A percentile compares a stretch with the other conserved stretches of the same genome.
phyloP scores from a whole-genome alignment of 345 rosid species.

The Orychophragmus violaceus region DNA sequence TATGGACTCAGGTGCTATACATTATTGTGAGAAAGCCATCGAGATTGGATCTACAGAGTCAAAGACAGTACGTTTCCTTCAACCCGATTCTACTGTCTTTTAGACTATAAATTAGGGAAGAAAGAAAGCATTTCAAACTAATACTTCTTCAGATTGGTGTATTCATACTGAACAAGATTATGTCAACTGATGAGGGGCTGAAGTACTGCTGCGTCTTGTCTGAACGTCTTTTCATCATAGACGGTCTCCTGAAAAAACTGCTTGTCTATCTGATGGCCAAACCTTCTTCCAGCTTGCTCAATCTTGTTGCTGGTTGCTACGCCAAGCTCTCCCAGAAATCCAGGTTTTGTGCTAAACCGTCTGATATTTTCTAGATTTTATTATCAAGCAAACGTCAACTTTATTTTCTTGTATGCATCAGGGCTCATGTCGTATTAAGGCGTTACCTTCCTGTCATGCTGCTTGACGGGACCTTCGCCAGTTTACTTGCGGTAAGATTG shows the following conservation, averaged over 20 bases:
- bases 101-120: background rate
- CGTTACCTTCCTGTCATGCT: constrained; percentile 19
- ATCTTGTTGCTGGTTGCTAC: constrained; percentile 39
- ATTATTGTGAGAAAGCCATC: constrained; percentile 31
- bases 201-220: constrained; percentile 35
- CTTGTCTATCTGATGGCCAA: constrained; percentile 16
- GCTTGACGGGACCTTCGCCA: background rate
- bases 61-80: constrained; percentile 35
- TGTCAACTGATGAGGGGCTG: constrained; percentile 35
- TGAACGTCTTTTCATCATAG: constrained; percentile 31
- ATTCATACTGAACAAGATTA: constrained; percentile 35
- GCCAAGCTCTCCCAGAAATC: constrained; percentile 38
- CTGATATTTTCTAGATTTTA: background rate
- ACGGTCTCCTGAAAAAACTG: constrained; percentile 21
- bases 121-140: background rate
- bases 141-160: constrained; percentile 39
- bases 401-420: constrained; percentile 5
- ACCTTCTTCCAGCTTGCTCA: constrained; percentile 6
- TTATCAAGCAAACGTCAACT: background rate
- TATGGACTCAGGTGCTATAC: constrained; percentile 30
- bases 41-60: constrained; percentile 36
- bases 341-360: constrained; percentile 32
- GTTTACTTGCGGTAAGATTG: constrained; percentile 26
- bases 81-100: background rate
- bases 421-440: constrained; percentile 21